Percentiles rank a stretch among this genome's conserved stretches.
Evolutionary conservation across 1,139 yeast species (phyloP).

Genomic region (Petasospora rhodanensis): DNA sequence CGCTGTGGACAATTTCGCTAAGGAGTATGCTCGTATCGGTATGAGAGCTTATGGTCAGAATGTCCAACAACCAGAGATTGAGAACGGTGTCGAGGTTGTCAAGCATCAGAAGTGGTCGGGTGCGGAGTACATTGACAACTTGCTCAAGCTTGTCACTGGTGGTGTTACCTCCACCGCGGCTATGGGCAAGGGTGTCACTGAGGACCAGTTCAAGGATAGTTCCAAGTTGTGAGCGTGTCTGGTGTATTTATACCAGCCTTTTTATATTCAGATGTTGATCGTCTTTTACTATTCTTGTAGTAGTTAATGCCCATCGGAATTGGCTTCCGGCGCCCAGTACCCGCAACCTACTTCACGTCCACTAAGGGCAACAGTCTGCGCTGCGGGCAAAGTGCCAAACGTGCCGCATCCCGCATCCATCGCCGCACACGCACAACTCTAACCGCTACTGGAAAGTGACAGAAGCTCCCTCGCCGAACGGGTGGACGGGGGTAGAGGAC

Average conservation of each 20-base stretch:
- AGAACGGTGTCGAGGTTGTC: conserved; percentile 87
- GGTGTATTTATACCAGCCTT: no score
- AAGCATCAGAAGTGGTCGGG: conserved; percentile 99
- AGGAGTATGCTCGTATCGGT: conserved; percentile 74
- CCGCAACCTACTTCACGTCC: no score
- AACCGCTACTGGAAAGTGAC: not conserved
- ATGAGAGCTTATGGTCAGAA: conserved; percentile 93
- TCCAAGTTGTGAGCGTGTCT: conserved; percentile 16
- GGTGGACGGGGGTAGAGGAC: no score
- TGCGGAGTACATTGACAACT: conserved; percentile 92
- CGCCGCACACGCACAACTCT: no score
- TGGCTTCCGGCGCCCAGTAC: no score
- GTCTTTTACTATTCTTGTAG: no score
- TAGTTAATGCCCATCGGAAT: no score
- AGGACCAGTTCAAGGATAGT: conserved; percentile 72
- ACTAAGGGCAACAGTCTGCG: conserved; percentile 9
- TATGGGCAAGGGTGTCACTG: conserved; percentile 98
- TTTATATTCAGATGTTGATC: no score
- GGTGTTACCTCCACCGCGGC: conserved; percentile 97
- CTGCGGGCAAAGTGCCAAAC: no score
- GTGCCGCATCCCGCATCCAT: no score
- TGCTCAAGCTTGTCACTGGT: conserved; percentile 87
- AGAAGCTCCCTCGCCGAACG: no score
- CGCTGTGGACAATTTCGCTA: conserved; percentile 82
- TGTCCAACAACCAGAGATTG: conserved; percentile 87